These are phyloP conservation scores for Penicillium freii DNA, from an alignment of 2,329 filamentous ascomycete genomes.

Conservation along the genomic window DNA sequence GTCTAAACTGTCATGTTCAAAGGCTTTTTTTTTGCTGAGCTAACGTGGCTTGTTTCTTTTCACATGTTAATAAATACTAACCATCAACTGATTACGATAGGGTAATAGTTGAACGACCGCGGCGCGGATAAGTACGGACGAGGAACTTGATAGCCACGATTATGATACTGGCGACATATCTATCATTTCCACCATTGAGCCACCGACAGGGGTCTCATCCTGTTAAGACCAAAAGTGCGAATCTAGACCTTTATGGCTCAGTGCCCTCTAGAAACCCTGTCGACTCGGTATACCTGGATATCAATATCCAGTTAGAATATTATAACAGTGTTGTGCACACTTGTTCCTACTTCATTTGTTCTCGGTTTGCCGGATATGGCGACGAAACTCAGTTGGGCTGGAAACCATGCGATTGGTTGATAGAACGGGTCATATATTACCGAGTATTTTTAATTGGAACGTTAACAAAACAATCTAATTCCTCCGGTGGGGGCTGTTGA, in stretches of 20 bases:
- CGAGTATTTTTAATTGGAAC: neutral
- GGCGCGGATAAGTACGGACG: neutral
- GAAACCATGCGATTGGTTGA: conserved; percentile 6
- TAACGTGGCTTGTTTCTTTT: neutral
- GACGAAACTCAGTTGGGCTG: neutral
- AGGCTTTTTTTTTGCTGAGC: neutral
- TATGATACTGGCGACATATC: neutral
- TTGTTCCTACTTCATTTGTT: neutral
- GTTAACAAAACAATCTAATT: neutral
- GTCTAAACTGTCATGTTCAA: neutral
- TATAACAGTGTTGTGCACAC: neutral
- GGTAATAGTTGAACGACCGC: neutral
- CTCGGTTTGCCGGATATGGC: neutral
- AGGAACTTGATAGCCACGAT: neutral
- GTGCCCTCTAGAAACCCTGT: neutral
- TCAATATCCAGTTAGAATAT: neutral
- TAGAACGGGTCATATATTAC: neutral
- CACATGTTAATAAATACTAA: neutral
- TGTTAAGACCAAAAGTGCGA: neutral
- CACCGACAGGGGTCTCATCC: conserved; percentile 4
- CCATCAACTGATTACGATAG: neutral
- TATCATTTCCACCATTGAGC: conserved; percentile 10
- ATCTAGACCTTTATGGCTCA: conserved; percentile 1
- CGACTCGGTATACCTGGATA: neutral
- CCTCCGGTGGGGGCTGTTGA: neutral